These are phyloP conservation scores for Diaporthe nobilis DNA, from an alignment of 2,329 filamentous ascomycete genomes.

Conservation along the genomic window DNA sequence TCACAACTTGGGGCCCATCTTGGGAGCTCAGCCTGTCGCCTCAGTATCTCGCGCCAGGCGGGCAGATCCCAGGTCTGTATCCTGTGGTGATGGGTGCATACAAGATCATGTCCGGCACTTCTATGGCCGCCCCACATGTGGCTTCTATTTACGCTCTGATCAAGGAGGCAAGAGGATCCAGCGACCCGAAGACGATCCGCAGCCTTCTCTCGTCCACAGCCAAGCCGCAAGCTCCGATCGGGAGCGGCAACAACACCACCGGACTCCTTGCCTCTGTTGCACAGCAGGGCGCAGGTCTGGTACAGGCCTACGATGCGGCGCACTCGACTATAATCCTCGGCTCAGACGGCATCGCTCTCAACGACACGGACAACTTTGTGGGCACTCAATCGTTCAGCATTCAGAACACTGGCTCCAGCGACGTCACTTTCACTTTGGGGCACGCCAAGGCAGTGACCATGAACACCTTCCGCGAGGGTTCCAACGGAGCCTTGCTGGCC, in stretches of 20 bases:
- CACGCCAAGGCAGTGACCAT: slow-evolving; percentile 17
- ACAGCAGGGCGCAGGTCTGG: slow-evolving; percentile 30
- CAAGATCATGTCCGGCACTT: slow-evolving; percentile 28
- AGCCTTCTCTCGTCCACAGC: slow-evolving; percentile 29
- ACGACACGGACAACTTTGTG: slow-evolving; percentile 27
- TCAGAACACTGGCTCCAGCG: neutral
- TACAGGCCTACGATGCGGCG: slow-evolving; percentile 23
- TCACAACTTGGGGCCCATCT: slow-evolving; percentile 10
- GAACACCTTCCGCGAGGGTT: slow-evolving; percentile 15
- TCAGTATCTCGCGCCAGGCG: slow-evolving; percentile 13
- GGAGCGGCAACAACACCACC: neutral
- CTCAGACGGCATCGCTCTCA: slow-evolving; percentile 13
- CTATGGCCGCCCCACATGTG: slow-evolving; percentile 19
- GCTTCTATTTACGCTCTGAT: slow-evolving; percentile 21
- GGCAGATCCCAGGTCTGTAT: slow-evolving; percentile 18
- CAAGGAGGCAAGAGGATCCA: slow-evolving; percentile 13
- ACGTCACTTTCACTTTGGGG: slow-evolving; percentile 5
- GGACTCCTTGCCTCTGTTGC: slow-evolving; percentile 27
- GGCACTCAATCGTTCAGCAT: slow-evolving; percentile 19
- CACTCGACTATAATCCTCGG: slow-evolving; percentile 14
- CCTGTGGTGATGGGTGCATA: slow-evolving; percentile 19
- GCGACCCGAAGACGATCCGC: neutral
- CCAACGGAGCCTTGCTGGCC: slow-evolving; percentile 8
- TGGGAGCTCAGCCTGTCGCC: slow-evolving; percentile 15
- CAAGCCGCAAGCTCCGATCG: slow-evolving; percentile 21